These are phyloP conservation scores for Claviceps africana DNA, from an alignment of 2,329 filamentous ascomycete genomes.

Conservation along the genomic window DNA sequence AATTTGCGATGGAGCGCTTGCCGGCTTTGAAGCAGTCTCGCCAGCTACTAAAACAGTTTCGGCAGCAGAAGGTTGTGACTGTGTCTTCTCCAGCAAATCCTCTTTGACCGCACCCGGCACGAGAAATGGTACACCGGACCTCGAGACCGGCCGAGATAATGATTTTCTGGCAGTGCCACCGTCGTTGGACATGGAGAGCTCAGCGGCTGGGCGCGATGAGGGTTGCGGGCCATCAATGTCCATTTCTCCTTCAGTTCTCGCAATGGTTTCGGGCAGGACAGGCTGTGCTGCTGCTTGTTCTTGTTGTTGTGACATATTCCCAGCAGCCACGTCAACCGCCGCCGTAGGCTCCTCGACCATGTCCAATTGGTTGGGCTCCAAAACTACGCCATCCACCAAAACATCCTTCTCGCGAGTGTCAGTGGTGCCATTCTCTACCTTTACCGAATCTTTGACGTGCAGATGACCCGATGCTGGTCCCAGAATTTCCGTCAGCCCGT, in stretches of 20 bases:
- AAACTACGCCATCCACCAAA: neutral
- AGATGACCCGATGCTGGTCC: slow-evolving; percentile 16
- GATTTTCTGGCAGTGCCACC: neutral
- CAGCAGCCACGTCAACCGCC: neutral
- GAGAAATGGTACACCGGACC: slow-evolving; percentile 2
- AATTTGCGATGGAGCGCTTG: slow-evolving; percentile 34
- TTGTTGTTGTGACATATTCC: slow-evolving; percentile 1
- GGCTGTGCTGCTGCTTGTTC: neutral
- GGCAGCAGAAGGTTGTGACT: neutral
- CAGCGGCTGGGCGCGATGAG: neutral
- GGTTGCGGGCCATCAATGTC: slow-evolving; percentile 19
- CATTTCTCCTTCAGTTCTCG: slow-evolving; percentile 29
- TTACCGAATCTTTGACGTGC: slow-evolving; percentile 1
- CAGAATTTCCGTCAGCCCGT: slow-evolving; percentile 29
- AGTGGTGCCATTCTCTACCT: neutral
- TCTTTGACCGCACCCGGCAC: neutral
- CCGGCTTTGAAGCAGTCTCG: slow-evolving; percentile 20
- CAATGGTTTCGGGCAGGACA: slow-evolving; percentile 7
- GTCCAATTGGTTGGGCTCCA: neutral
- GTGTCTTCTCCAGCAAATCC: neutral
- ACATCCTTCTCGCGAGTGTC: neutral
- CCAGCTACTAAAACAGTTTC: slow-evolving; percentile 13
- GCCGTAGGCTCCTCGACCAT: neutral
- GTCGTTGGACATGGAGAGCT: neutral
- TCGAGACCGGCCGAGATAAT: slow-evolving; percentile 2